Evolutionary conservation across 345 rosid species (phyloP), one percentile per base, ranked within the genome.

Genomic region (Psidium friedrichsthalianum): DNA sequence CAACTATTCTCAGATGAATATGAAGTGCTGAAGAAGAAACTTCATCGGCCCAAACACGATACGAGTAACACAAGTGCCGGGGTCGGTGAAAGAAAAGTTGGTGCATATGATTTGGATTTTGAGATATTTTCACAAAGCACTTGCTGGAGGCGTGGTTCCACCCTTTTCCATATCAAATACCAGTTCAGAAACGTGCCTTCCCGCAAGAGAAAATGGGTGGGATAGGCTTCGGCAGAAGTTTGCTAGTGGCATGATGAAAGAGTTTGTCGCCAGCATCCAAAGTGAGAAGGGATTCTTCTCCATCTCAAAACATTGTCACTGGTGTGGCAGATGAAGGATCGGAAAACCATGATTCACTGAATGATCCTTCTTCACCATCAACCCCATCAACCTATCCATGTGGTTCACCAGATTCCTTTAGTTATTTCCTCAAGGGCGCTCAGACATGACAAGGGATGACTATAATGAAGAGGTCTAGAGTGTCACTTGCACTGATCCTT

Each of bases 111-210:
- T 90, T 83, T 85, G 82, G 96, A 94, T 91, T 94, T 93, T 47
- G 94, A 91, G 80, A 88, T 94, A 56, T 94, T 92, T 92, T 85
- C 89, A 89, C 12, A 91, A 93, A 90, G 96, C 96, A 55, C 90
- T 93, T 56, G 88, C 90, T 85, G 95, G 95, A 76, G 96, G 96
- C 55, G 92, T 93, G 47, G 94, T 94, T 90, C 95, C 95, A 6
- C 92, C 93, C 36, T 90, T 89, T 87, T 89, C 94, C 2, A 89
- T 89, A 44, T 91, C 94, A 18, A 88, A 83, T 74, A 36, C 90
- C 22, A 92, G 84, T 85, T 89, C 91, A 15, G 96, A 93, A 89
- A 94, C 95, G 25, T 87, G 94, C 89, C 94, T 93, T 29, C 94
- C 95, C 22, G 90, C 95, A 4, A 89, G 95, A 85, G 94, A 94